These are phyloP conservation scores for Monascus ruber DNA, from an alignment of 2,329 filamentous ascomycete species.

Conservation along the genomic window DNA sequence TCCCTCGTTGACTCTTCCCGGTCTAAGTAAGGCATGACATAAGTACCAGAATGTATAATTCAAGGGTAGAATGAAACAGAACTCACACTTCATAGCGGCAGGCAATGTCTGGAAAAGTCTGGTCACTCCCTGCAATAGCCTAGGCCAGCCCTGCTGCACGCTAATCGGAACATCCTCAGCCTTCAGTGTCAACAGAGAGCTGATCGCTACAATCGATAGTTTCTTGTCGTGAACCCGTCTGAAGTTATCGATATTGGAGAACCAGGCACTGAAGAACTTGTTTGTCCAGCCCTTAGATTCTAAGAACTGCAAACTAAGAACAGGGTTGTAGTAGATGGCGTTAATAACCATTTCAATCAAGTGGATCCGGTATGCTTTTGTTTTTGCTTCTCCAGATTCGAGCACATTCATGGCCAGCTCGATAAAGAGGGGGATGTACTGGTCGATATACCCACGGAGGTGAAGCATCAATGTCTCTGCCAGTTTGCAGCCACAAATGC, in stretches of 20 bases:
- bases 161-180: conserved; percentile 79
- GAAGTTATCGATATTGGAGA: conserved; percentile 89
- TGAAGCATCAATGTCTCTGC: conserved; percentile 96
- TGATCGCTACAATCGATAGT: conserved; percentile 88
- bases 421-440: conserved; percentile 80
- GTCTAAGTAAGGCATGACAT: conserved; percentile 38
- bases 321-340: conserved; percentile 91
- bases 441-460: conserved; percentile 76
- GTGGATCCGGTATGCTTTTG: conserved; percentile 90
- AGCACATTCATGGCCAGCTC: conserved; percentile 79
- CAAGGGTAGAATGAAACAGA: background rate
- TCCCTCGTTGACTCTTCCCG: conserved; percentile 86
- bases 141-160: conserved; percentile 89
- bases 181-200: conserved; percentile 66
- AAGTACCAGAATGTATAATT: conserved; percentile 14
- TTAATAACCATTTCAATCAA: conserved; percentile 99
- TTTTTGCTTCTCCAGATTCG: conserved; percentile 59
- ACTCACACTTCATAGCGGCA: conserved; percentile 69
- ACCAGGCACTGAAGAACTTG: conserved; percentile 98
- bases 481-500: conserved; percentile 95
- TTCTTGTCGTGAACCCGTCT: conserved; percentile 97
- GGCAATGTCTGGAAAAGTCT: conserved; percentile 87
- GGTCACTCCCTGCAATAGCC: conserved; percentile 78
- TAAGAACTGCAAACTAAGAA: conserved; percentile 73
- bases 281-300: conserved; percentile 92